Evolutionary conservation across 2,329 filamentous ascomycete species (phyloP).

Genomic region (Pseudophaeomoniella oleicola): DNA sequence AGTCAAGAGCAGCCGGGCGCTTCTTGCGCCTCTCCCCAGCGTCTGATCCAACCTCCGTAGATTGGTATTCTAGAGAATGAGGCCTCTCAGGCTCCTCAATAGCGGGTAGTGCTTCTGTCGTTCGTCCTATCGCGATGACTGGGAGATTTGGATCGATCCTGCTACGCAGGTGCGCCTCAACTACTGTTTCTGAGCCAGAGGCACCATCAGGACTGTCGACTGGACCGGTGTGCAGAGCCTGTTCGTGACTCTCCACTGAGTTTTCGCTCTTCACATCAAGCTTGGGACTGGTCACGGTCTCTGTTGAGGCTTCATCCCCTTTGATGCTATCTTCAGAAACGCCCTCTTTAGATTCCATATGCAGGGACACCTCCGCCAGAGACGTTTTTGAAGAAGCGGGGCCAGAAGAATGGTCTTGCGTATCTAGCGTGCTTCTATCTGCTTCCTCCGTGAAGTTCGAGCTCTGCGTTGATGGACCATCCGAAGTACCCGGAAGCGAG

Average conservation of each 20-base stretch:
- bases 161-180: too few species aligned
- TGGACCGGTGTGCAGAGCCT: slow-evolving; percentile 8
- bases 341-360: slow-evolving; percentile 2
- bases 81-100: neutral
- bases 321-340: neutral
- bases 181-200: neutral
- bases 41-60: slow-evolving; percentile 4
- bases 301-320: slow-evolving; percentile 1
- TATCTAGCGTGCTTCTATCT: slow-evolving; percentile 2
- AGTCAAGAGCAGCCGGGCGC: slow-evolving; percentile 18
- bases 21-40: slow-evolving; percentile 16
- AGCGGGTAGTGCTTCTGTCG: neutral
- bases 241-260: slow-evolving; percentile 8
- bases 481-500: slow-evolving; percentile 11
- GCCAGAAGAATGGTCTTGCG: slow-evolving; percentile 7
- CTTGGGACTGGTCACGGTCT: neutral
- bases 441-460: slow-evolving; percentile 18
- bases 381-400: slow-evolving; percentile 11
- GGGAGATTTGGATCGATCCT: too few species aligned
- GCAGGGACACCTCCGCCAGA: slow-evolving; percentile 5
- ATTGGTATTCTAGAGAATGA: neutral
- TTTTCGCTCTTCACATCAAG: slow-evolving; percentile 1
- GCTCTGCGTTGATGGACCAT: slow-evolving; percentile 17
- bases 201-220: neutral
- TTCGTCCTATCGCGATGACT: neutral